Evolutionary conservation across 78 protist genomes (phyloP), one percentile per base, ranked within the genome.

Genomic region (Isochrysis galbana): DNA sequence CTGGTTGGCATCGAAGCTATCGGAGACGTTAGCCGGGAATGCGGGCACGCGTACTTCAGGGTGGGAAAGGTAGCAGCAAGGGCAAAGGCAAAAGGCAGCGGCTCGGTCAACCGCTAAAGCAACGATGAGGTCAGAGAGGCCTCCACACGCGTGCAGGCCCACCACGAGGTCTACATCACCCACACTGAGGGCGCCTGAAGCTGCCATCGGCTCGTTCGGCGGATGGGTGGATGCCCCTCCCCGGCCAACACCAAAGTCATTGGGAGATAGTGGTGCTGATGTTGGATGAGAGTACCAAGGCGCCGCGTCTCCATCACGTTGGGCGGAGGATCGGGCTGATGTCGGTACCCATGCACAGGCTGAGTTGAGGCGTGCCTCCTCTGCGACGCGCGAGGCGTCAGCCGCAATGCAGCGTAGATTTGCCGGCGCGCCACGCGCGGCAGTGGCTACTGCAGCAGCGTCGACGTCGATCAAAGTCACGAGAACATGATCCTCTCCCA

Each of bases 91-190:
- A 29, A 67, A 67, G 23, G 36, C 77, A 14, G 77, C 77, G 77
- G 32, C 36, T 2, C 32, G 77, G 36, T 36, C 41, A 17, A 72
- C 82, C 29, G 82, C 82, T 14, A 26, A 42, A 0, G 82, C 82
- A 42, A 72, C 5, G 36, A n/a, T n/a, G 36, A 72, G 36, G 82
- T 72, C 82, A 42, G n/a, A 21, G 32, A 72, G 82, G 32, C 36
- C 44, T 38, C 82, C 82, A 26, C 82, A 72, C 21, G 82, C 82
- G 82, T 72, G 82, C 82, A 72, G 82, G n/a, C 36, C 82, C 11
- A 72, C 44, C 23, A 72, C 82, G 23, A 72, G 7, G 82, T 72
- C 82, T 7, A 72, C 82, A 11, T 1, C 38, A n/a, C 74, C 74
- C 5, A 61, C 74, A 3, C 29, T 32, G 74, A 7, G n/a, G 29